Conservation (phyloP, 2,329 filamentous ascomycete species). For the Scedosporium apiospermum region DNA sequence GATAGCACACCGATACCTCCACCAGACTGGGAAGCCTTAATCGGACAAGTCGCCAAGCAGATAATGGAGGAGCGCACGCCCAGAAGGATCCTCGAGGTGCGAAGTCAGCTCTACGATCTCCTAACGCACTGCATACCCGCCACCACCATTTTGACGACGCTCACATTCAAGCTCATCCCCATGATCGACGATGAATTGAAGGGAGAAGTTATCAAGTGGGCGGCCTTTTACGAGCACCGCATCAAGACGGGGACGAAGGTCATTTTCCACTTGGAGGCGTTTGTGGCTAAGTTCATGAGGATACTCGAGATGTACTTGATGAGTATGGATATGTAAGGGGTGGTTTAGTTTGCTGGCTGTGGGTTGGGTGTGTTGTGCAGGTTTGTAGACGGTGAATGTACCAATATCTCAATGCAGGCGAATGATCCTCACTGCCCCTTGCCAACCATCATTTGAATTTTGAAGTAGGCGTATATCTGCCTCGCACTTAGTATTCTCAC, state of each 20-base stretch:
- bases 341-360: background rate
- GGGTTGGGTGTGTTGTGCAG: no score
- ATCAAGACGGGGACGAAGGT: conserved; percentile 89
- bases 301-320: conserved; percentile 85
- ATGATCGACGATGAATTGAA: conserved; percentile 85
- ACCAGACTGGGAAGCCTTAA: conserved; percentile 92
- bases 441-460: no score
- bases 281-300: conserved; percentile 98
- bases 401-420: no score
- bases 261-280: conserved; percentile 96
- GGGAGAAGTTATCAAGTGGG: conserved; percentile 88
- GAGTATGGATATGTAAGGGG: conserved; percentile 64
- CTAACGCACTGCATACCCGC: conserved; percentile 95
- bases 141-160: conserved; percentile 85
- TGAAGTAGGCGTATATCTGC: no score
- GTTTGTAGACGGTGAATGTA: no score
- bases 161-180: conserved; percentile 86
- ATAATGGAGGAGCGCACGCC: conserved; percentile 93
- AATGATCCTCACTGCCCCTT: no score
- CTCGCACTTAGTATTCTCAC: no score
- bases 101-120: conserved; percentile 92
- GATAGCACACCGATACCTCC: conserved; percentile 85
- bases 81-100: conserved; percentile 74
- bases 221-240: conserved; percentile 93
- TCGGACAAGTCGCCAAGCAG: conserved; percentile 81